Evolutionary conservation across 1,139 yeast genomes (phyloP).

Genomic region (Sugiyamaella japonica): DNA sequence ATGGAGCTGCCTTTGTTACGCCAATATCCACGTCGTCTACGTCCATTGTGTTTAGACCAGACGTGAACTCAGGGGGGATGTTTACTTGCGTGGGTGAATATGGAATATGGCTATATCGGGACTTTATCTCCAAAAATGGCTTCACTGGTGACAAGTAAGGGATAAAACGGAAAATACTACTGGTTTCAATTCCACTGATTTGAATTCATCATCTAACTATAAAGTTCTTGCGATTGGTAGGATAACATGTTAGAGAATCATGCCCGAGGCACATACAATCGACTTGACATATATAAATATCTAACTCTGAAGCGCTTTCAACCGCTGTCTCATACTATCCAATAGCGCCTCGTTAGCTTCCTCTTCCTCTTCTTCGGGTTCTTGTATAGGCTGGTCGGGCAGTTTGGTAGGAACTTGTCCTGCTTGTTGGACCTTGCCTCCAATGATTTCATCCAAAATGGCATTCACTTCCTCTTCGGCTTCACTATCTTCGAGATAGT

Average conservation of each 20-base stretch:
- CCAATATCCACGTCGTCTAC: slow-evolving; percentile 25
- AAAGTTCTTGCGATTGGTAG: no score
- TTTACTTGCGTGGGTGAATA: no score
- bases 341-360: slow-evolving; percentile 74
- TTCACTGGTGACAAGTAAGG: no score
- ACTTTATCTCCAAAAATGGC: no score
- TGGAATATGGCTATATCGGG: no score
- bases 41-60: neutral
- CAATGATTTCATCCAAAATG: slow-evolving; percentile 54
- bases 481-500: slow-evolving; percentile 64
- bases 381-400: slow-evolving; percentile 40
- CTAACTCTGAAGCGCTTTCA: slow-evolving; percentile 78
- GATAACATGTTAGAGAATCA: no score
- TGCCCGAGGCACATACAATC: no score
- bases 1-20: slow-evolving; percentile 29
- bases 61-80: no score
- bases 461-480: slow-evolving; percentile 70
- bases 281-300: neutral
- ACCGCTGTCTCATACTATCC: slow-evolving; percentile 84
- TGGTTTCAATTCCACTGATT: no score
- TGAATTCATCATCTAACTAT: no score
- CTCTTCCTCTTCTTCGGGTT: slow-evolving; percentile 52
- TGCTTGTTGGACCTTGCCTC: slow-evolving; percentile 40
- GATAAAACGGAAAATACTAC: neutral
- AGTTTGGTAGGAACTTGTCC: slow-evolving; percentile 45